Evolutionary conservation across 2,329 filamentous ascomycete genomes (phyloP), one percentile per base, ranked within the genome.

Genomic region (Cordyceps cicadae): DNA sequence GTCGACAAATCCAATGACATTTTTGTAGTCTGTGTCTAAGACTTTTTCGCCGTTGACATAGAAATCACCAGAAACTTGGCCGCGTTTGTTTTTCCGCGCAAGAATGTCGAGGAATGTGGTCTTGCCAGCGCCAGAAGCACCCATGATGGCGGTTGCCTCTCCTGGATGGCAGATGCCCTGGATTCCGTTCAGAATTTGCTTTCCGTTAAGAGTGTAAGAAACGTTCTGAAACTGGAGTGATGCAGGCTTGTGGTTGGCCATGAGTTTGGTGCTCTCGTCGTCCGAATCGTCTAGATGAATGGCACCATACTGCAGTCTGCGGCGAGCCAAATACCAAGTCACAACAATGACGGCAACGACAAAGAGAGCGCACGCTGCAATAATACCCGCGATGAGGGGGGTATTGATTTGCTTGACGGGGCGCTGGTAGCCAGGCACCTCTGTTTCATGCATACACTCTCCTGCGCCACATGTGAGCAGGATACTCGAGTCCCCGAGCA

Each of bases 121-220:
- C 76, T 99, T 99, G 62, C 94, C 94, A 48, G 94, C 95, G 34
- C 94, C 94, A 0, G 94, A 99, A 8, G 94, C 93, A 61, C 94
- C 94, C 93, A 99, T 99, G 68, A 99, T 96, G 9, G 94, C 94
- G 66, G 93, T 90, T 8, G 97, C 85, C 72, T 99, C 92, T n/a
- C 95, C 95, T 2, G 93, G 92, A 66, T 89, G 88, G n/a, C 93
- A 92, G 48, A 91, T 86, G 52, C 94, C 94, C 65, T 88, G 87
- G 39, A 99, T 88, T 15, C 83, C 85, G 17, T 82, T 81, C 3
- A 99, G 79, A 52, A 99, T 97, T 57, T 89, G 82, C 74, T 90
- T 97, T 45, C 91, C 91, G 65, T 95, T 96, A 43, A 99, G 80
- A 24, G 82, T 81, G 70, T 99, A 99, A 0, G 87, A 85, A 3